These are phyloP conservation scores for Linanthus parryae DNA, from an alignment of 148 eudicot species.

Conservation along the genomic window DNA sequence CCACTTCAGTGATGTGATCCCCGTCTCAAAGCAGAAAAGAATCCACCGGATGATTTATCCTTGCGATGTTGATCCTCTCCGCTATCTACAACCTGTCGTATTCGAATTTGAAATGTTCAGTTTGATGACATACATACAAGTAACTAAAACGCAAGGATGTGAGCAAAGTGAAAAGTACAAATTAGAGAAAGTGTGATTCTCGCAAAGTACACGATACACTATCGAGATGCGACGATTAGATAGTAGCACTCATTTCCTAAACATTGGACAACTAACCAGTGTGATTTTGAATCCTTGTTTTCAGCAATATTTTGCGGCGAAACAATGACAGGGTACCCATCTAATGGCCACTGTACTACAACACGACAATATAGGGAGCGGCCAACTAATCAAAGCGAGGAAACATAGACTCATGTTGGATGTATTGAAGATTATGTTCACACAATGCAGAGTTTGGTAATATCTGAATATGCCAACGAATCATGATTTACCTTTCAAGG, in stretches of 20 bases:
- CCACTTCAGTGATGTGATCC: conserved; percentile 49
- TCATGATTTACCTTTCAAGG: not conserved
- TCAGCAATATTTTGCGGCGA: no score
- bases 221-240: no score
- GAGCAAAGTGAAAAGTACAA: not conserved
- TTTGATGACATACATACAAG: not conserved
- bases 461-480: not conserved
- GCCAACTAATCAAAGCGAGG: no score
- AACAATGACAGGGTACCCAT: no score
- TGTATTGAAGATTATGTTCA: no score
- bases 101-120: conserved; percentile 4
- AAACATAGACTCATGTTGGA: no score
- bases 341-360: no score
- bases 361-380: no score
- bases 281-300: no score
- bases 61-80: conserved; percentile 66
- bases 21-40: conserved; percentile 73
- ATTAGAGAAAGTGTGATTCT: no score
- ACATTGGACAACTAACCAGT: not conserved
- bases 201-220: no score
- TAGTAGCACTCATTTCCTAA: not conserved
- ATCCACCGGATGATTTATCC: conserved; percentile 78
- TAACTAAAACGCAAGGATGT: not conserved
- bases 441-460: no score
- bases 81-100: conserved; percentile 64